Conservation (phyloP, 164 flowering plant species). For the Macadamia integrifolia region DNA sequence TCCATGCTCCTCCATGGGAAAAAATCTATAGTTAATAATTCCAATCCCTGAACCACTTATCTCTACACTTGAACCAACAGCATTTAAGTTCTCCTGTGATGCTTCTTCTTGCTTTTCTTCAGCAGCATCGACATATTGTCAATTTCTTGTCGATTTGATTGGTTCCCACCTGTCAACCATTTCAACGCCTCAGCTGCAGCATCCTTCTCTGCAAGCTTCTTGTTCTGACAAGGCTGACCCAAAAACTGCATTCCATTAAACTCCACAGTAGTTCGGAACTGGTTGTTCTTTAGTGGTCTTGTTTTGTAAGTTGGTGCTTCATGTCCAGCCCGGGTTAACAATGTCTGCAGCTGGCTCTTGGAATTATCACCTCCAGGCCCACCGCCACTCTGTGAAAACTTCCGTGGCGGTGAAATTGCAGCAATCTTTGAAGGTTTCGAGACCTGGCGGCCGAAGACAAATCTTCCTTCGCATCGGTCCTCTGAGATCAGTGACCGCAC, state of each 20-base stretch:
- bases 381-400: constrained; percentile 39
- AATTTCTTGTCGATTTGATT: constrained; percentile 33
- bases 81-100: constrained; percentile 11
- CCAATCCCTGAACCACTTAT: background rate
- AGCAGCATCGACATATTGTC: constrained; percentile 59
- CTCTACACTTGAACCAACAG: too few relatives aligned
- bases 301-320: constrained; percentile 58
- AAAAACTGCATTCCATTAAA: constrained; percentile 71
- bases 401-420: constrained; percentile 17
- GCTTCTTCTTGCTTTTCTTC: constrained; percentile 70
- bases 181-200: constrained; percentile 85
- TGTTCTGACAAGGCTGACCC: constrained; percentile 77
- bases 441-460: constrained; percentile 56
- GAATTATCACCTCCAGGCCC: constrained; percentile 86
- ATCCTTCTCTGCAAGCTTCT: constrained; percentile 85
- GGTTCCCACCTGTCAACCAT: constrained; percentile 55
- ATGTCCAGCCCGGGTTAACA: constrained; percentile 73
- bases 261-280: constrained; percentile 55
- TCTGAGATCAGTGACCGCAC: constrained; percentile 62
- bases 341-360: constrained; percentile 84
- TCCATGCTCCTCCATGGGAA: background rate
- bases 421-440: constrained; percentile 23
- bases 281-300: constrained; percentile 52
- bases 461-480: constrained; percentile 69
- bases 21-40: background rate